Evolutionary conservation across 2,329 filamentous ascomycete genomes (phyloP).

Genomic region (Pseudonectria foliicola): DNA sequence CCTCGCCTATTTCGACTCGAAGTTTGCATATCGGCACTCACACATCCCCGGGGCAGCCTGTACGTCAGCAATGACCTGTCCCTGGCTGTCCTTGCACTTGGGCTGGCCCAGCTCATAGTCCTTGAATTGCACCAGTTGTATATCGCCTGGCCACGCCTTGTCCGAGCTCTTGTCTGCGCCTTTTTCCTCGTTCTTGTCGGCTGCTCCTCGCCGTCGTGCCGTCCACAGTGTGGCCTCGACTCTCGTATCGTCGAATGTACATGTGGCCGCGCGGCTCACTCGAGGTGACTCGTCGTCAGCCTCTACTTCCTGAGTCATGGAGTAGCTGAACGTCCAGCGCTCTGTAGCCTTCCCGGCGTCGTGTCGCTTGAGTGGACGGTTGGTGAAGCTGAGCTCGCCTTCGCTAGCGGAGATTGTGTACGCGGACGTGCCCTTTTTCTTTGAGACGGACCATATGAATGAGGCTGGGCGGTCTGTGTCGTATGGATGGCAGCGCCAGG

Average conservation of each 20-base stretch:
- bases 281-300: slow-evolving; percentile 37
- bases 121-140: slow-evolving; percentile 47
- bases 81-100: slow-evolving; percentile 40
- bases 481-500: slow-evolving; percentile 58
- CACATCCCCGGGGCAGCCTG: slow-evolving; percentile 31
- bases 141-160: slow-evolving; percentile 48
- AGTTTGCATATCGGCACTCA: slow-evolving; percentile 33
- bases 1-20: slow-evolving; percentile 11
- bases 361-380: slow-evolving; percentile 41
- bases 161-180: slow-evolving; percentile 23
- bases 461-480: slow-evolving; percentile 35
- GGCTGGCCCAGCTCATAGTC: slow-evolving; percentile 36
- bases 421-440: slow-evolving; percentile 27
- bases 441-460: slow-evolving; percentile 56
- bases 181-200: slow-evolving; percentile 13
- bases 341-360: slow-evolving; percentile 42
- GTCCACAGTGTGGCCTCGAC: slow-evolving; percentile 56
- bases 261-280: slow-evolving; percentile 41
- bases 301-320: slow-evolving; percentile 44
- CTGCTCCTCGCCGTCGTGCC: slow-evolving; percentile 22
- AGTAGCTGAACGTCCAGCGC: slow-evolving; percentile 51
- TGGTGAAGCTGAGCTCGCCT: slow-evolving; percentile 50
- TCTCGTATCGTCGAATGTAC: slow-evolving; percentile 50
- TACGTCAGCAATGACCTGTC: slow-evolving; percentile 29
- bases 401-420: slow-evolving; percentile 49